These are phyloP conservation scores for Ceratocystis lukuohia DNA, from an alignment of 2,329 filamentous ascomycete species.

Conservation along the genomic window DNA sequence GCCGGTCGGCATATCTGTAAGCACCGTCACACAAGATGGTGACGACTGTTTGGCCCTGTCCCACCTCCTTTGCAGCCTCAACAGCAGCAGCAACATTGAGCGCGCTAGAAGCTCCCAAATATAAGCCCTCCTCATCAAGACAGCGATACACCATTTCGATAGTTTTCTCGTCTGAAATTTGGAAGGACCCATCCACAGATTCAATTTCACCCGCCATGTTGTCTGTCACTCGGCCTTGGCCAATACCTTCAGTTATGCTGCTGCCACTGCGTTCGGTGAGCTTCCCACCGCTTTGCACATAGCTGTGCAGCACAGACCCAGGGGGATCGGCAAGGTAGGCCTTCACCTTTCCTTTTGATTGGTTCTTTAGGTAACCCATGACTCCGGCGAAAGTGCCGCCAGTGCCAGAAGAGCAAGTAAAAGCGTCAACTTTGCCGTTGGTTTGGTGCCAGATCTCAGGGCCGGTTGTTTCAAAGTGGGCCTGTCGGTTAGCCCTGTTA, in stretches of 20 bases:
- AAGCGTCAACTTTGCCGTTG: constrained; percentile 70
- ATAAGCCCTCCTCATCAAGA: constrained; percentile 88
- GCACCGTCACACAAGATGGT: constrained; percentile 91
- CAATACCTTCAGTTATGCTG: constrained; percentile 95
- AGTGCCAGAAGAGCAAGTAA: constrained; percentile 89
- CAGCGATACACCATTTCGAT: constrained; percentile 97
- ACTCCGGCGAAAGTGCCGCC: constrained; percentile 81
- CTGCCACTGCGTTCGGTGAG: constrained; percentile 68
- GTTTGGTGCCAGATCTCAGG: constrained; percentile 97
- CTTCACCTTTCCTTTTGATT: constrained; percentile 65
- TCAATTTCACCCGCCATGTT: constrained; percentile 78
- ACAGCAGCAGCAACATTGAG: constrained; percentile 92
- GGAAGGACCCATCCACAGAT: constrained; percentile 69
- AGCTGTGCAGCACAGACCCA: constrained; percentile 83
- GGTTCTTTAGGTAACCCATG: constrained; percentile 78
- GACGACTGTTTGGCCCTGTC: constrained; percentile 78
- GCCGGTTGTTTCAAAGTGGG: constrained; percentile 92
- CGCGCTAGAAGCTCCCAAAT: constrained; percentile 84
- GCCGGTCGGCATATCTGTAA: constrained; percentile 87
- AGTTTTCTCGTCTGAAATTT: constrained; percentile 82
- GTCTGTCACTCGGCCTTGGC: constrained; percentile 90
- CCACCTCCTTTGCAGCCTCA: constrained; percentile 82
- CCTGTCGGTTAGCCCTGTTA: constrained; percentile 83
- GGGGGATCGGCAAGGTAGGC: constrained; percentile 87
- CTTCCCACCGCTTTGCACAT: constrained; percentile 73